Evolutionary conservation across 768 basidiomycete species (phyloP), one percentile per base, ranked within the genome.

Genomic region (Phylloporus sp.): DNA sequence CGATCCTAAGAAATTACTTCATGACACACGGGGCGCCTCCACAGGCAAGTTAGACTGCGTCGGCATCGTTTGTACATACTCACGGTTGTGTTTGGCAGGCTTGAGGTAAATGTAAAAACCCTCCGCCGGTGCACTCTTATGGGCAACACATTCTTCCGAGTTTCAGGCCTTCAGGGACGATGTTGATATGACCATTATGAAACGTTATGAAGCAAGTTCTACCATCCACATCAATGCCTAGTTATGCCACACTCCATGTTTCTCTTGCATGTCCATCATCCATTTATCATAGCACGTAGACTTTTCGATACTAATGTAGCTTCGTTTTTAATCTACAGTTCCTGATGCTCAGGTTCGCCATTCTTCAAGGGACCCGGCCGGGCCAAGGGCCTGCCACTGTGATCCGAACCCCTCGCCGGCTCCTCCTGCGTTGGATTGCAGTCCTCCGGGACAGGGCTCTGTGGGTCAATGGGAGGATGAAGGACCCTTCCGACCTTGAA

Each of bases 1-100:
- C 89, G 3, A 80, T 91, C 55, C 67, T 91, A 54, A 85, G 87
- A 65, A 91, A 91, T 65, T 89, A 84, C 65, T 79, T 91, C 50
- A 71, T 82, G 60, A 86, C 81, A 36, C 85, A 86, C 62, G 77
- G 76, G 27, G 77, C 78, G 12, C 81, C 83, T 48, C 50, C 58
- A 47, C 66, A 69, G 60, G 65, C 57, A 65, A 70, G 67, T 71
- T 73, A 56, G 45, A 63, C 58, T 59, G 48, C 53, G 64, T 52
- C 49, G 52, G 49, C 48, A 50, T 32, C 31, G 26, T 42, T n/a
- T 29, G 28, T 57, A 56, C 43, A 54, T 55, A 60, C 58, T 56
- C 63, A 53, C 59, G 65, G 45, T 39, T 53, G 45, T 44, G 56
- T 50, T 64, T 54, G 57, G 61, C 56, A 65, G 64, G 59, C 53